These are phyloP conservation scores for Gastrolobium villosum DNA, from an alignment of 306 rosid species.

Conservation along the genomic window DNA sequence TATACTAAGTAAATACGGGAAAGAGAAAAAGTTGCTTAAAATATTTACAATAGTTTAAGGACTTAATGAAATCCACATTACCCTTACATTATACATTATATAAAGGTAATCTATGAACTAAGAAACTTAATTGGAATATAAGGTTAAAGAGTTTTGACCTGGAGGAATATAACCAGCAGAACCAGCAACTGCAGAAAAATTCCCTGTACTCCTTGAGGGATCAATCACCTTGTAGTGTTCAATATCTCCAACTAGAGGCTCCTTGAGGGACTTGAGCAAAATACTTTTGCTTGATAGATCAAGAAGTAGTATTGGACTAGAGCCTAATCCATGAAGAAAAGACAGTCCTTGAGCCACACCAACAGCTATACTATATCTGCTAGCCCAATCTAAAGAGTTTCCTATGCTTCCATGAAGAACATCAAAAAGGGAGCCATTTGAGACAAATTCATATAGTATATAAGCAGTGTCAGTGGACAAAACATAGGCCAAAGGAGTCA, in stretches of 20 bases:
- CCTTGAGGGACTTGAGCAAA: conserved; percentile 88
- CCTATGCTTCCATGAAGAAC: conserved; percentile 71
- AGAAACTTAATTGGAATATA: conserved; percentile 9
- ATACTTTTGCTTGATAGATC: conserved; percentile 85
- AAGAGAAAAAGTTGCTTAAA: conserved; percentile 14
- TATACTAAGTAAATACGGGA: background rate
- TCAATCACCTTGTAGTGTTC: conserved; percentile 90
- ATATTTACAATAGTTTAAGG: background rate
- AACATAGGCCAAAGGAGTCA: conserved; percentile 87
- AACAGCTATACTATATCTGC: conserved; percentile 87
- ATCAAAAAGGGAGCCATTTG: conserved; percentile 78
- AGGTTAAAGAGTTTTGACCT: conserved; percentile 60
- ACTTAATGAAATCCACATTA: conserved; percentile 2
- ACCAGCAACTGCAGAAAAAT: conserved; percentile 87
- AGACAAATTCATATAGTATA: conserved; percentile 72
- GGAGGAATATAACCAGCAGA: conserved; percentile 98
- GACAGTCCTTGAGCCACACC: conserved; percentile 95
- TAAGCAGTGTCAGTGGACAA: conserved; percentile 74
- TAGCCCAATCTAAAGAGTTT: conserved; percentile 79
- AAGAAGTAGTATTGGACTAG: conserved; percentile 83
- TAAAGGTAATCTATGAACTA: conserved; percentile 1
- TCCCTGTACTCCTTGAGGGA: conserved; percentile 88
- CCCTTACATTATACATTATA: background rate
- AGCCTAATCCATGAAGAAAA: conserved; percentile 80
- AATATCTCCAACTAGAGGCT: conserved; percentile 91